Evolutionary conservation across 78 protist species (phyloP), one percentile per base, ranked within the genome.

Genomic region (Planoprotostelium fungivorum): DNA sequence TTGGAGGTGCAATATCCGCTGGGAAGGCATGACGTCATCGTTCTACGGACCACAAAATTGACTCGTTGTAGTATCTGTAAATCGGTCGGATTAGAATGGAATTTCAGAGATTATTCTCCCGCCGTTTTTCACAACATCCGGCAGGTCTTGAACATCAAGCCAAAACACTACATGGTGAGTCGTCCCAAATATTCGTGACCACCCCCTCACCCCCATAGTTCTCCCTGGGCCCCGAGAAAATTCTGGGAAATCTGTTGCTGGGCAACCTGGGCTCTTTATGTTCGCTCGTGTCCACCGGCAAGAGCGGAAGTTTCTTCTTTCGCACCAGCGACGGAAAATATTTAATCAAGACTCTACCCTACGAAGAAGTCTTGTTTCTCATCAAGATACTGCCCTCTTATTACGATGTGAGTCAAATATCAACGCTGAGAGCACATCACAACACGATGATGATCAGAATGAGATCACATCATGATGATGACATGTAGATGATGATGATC

Each of bases 221-320:
- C 63, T 84, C 94, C 31, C 86, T 92, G 23, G 94, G 94, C 34
- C 94, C 94, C 25, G 94, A 92, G 85, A 92, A 90, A 84, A 86
- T 92, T n/a, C 90, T 92, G 88, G 94, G 94, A 85, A 92, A 92
- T 86, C 89, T 92, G 1, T n/a, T 92, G 28, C 29, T 92, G 0
- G 94, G 94, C 25, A 88, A 89, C 63, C 86, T 92, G 0, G 89
- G 93, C 0, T 87, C 38, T 0, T 29, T 92, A 0, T 89, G 94
- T 35, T 91, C 89, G 34, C 89, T 92, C 34, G 85, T 89, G 0
- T 85, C 92, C 0, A 92, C 93, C 85, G 94, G 94, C 34, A 88
- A 88, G 28, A 89, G 92, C 88, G 94, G 94, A 0, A 39, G 87
- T 36, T 85, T 88, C 38, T 92, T 92, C 84, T 92, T 92, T 37